Evolutionary conservation across 2,329 filamentous ascomycete species (phyloP).

Genomic region (Fusarium lyarnte): DNA sequence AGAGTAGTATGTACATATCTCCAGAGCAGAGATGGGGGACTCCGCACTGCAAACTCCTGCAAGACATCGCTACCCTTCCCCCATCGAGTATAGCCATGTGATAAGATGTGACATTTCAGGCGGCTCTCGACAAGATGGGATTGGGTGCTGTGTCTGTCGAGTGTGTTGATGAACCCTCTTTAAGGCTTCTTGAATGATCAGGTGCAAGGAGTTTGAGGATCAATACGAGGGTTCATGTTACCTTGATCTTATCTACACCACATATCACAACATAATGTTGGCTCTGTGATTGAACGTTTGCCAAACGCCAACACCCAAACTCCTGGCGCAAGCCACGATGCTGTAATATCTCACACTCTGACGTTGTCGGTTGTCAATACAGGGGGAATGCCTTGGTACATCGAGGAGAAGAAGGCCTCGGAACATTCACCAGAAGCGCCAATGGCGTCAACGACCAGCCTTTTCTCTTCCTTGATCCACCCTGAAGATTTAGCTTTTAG

Average conservation of each 20-base stretch:
- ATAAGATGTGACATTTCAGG: constrained; percentile 32
- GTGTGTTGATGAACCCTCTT: constrained; percentile 21
- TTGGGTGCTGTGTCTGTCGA: constrained; percentile 19
- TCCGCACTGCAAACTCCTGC: constrained; percentile 27
- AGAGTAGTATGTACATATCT: neutral
- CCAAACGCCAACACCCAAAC: neutral
- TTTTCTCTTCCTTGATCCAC: neutral
- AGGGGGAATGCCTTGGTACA: neutral
- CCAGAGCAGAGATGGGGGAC: constrained; percentile 1
- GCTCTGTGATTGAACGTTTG: neutral
- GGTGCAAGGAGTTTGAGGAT: constrained; percentile 5
- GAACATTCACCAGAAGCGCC: constrained; percentile 19
- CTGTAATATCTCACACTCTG: constrained; percentile 7
- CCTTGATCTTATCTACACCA: constrained; percentile 1
- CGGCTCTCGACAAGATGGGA: constrained; percentile 22
- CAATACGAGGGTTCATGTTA: constrained; percentile 4
- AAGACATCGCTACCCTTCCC: constrained; percentile 29
- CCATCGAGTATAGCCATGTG: constrained; percentile 36
- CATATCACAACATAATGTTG: neutral
- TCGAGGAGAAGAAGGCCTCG: constrained; percentile 11
- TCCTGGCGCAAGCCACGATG: constrained; percentile 14
- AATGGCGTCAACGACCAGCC: constrained; percentile 28
- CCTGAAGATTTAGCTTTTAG: constrained; percentile 2
- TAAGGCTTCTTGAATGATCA: neutral
- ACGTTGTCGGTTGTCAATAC: constrained; percentile 3